These are phyloP conservation scores for Ophiosphaerella herpotricha DNA, from an alignment of 2,329 filamentous ascomycete genomes.

Conservation along the genomic window DNA sequence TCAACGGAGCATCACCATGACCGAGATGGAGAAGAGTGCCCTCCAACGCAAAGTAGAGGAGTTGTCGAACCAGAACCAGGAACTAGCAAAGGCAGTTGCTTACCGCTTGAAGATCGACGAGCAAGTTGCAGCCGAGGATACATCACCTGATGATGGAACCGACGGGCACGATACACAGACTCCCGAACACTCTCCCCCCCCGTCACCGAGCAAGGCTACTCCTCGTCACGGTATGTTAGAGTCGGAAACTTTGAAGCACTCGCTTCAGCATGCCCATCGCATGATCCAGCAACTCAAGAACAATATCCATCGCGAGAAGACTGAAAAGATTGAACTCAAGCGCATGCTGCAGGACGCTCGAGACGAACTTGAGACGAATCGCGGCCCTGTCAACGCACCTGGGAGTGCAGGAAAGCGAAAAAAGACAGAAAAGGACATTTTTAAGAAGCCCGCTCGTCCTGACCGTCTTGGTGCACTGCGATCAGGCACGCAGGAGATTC, in stretches of 20 bases:
- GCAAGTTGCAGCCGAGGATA: slow-evolving; percentile 61
- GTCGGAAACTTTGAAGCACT: slow-evolving; percentile 92
- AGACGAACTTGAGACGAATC: slow-evolving; percentile 80
- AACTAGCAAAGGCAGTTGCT: slow-evolving; percentile 83
- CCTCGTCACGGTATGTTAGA: slow-evolving; percentile 91
- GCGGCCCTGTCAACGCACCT: slow-evolving; percentile 54
- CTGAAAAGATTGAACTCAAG: slow-evolving; percentile 93
- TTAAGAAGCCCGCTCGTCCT: slow-evolving; percentile 79
- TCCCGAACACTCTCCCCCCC: slow-evolving; percentile 86
- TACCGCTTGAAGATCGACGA: slow-evolving; percentile 72
- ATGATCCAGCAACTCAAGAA: slow-evolving; percentile 96
- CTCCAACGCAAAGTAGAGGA: slow-evolving; percentile 89
- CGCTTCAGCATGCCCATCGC: slow-evolving; percentile 88
- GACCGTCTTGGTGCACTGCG: slow-evolving; percentile 76
- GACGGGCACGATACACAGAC: slow-evolving; percentile 67
- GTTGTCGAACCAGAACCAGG: slow-evolving; percentile 83
- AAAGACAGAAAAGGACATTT: slow-evolving; percentile 60
- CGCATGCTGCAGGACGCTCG: slow-evolving; percentile 93
- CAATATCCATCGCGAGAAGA: slow-evolving; percentile 96
- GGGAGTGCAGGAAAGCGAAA: slow-evolving; percentile 59
- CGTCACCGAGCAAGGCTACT: slow-evolving; percentile 88
- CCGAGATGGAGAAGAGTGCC: slow-evolving; percentile 76
- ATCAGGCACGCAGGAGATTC: slow-evolving; percentile 74
- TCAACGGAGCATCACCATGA: slow-evolving; percentile 76
- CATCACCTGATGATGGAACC: slow-evolving; percentile 40